Base-by-base conservation (phyloP, 805 yeast genomes). In the Kockiozyma suomiensis region DNA sequence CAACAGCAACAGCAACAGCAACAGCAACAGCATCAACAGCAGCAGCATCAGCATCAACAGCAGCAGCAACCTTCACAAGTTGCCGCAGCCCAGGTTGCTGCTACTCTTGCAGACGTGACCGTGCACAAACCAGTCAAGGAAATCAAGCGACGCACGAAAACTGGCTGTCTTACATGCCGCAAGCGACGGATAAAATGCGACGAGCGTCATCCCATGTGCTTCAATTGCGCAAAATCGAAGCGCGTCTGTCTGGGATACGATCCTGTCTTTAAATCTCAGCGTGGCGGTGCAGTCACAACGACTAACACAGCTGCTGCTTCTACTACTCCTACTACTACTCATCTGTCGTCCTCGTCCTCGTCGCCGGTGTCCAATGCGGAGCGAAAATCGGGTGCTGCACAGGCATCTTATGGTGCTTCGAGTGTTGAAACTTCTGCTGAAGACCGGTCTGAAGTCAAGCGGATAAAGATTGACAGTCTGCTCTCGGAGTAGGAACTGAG, bases 141-240 rank as follows among this genome's bases (percentile, higher is more conserved):
- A 40, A 54, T 62, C 59, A 63, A 63, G 61, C 54, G 65, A 25
- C 57, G 68, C 42, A 68, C 70, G 15, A 68, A 69, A 38, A 67
- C 70, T 30, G 87, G 87, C 15, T 83, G 87, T 68, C 71, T 81
- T 53, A 83, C 85, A 10, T 85, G 89, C 67, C 80, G 88, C 54
- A 82, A 83, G 60, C 77, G 88, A 46, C 85, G 85, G 70, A 82
- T 85, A 76, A 85, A 84, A 68, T 85, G 89, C 72, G 88, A 85
- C 68, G 87, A 83, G 69, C 80, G 78, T 42, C 79, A 79, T 56
- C 89, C 89, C 1, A 80, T 80, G 35, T 85, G 89, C 70, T 76
- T 79, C 41, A 82, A 84, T 61, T 68, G 70, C 57, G 40, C 60
- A 8, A 68, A 68, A 45, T 61, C 65, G 5, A 65, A 65, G 38